Percentiles rank a stretch among this genome's conserved stretches.
These are phyloP conservation scores for Pneumocystis sp. DNA, from an alignment of 1,139 yeast genomes.

Conservation along the genomic window DNA sequence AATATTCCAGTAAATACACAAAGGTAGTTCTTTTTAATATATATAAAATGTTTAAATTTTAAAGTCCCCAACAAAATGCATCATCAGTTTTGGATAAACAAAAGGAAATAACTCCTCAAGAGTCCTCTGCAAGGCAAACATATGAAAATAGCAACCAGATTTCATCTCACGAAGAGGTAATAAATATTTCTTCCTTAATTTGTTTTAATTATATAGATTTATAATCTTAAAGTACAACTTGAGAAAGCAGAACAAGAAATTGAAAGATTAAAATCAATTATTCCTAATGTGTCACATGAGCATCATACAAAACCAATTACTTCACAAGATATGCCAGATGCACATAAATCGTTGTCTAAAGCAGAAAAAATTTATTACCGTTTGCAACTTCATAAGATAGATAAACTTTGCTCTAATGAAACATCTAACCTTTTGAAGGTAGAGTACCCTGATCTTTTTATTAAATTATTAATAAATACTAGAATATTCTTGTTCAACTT, in stretches of 20 bases:
- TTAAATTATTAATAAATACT: not conserved
- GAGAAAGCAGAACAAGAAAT: slow-evolving; percentile 3
- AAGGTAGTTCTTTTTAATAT: not conserved
- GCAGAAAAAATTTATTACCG: slow-evolving; percentile 8
- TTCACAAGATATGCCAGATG: slow-evolving; percentile 8
- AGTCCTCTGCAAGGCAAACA: not conserved
- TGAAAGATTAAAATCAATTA: slow-evolving; percentile 3
- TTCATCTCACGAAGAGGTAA: not conserved
- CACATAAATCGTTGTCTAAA: not conserved
- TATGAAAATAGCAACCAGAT: not conserved
- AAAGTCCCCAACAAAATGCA: not conserved
- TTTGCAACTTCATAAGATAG: slow-evolving; percentile 8
- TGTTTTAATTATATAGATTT: not conserved
- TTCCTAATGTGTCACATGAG: not conserved
- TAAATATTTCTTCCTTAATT: not conserved
- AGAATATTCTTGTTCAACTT: slow-evolving; percentile 11
- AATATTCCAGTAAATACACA: not conserved
- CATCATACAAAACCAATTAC: slow-evolving; percentile 5
- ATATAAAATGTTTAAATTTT: not conserved
- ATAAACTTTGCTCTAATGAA: slow-evolving; percentile 7
- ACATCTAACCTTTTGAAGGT: slow-evolving; percentile 11
- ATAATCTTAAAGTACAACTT: not conserved
- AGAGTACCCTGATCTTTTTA: not conserved
- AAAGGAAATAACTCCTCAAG: not conserved
- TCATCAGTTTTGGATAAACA: not conserved